Base-by-base conservation (phyloP, 2,329 filamentous ascomycete genomes). In the Pseudocercospora pini-densiflorae region DNA sequence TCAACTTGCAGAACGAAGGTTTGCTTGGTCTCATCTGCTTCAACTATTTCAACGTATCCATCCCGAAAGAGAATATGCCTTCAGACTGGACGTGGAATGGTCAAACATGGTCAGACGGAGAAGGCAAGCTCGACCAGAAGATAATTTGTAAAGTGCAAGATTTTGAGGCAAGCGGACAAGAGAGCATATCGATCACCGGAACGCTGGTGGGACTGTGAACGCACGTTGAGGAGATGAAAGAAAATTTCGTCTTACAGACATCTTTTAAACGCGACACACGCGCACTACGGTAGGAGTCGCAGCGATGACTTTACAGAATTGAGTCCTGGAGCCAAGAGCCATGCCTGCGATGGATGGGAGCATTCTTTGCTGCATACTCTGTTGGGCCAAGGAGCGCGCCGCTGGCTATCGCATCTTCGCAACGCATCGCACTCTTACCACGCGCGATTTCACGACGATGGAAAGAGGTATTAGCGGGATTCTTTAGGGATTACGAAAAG, bases 21-120 rank as follows among this genome's bases (percentile, higher is more conserved):
- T 93, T 97, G 76, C 85, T 99, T 6, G 94, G 94, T 21, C 87
- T 97, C 2, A 88, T 96, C 10, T 95, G 93, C 78, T 94, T 93
- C 81, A 94, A 94, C 78, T 88, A 93, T 71, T 98, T 98, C 84
- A 97, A 95, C 72, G 92, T 94, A 1, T 92, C 90, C 51, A 92
- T 99, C 66, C 91, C 94, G 73, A 85, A 90, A 23, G 87, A 87
- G 67, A 85, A 92, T 40, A 83, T 99, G 16, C 95, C 95, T 0
- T 79, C 82, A 14, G 86, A 87, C 24, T 99, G 94, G 95, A 88
- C 83, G 68, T 98, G 93, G 45, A 75, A 77, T 33, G 77, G 87
- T 53, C 85, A 87, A 24, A 93, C 87, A 79, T 98, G 92, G 88
- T 86, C 90, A 45, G 89, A 96, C 77, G 88, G 83, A 2, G 81